These are phyloP conservation scores for Pythium phragmiticola DNA, from an alignment of 352 stramenopile species.

Conservation along the genomic window DNA sequence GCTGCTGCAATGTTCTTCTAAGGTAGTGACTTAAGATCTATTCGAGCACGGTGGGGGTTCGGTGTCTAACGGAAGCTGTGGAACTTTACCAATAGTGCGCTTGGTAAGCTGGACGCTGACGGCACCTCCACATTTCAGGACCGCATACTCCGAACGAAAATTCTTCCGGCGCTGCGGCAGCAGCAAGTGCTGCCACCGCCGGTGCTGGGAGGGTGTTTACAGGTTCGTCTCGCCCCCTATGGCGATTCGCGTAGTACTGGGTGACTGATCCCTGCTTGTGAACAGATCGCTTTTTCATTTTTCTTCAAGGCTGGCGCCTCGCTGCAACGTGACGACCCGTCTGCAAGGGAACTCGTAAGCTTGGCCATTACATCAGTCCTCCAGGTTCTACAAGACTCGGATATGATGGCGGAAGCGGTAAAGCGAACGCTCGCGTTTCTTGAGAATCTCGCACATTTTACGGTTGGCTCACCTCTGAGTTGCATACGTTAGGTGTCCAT, in stretches of 20 bases:
- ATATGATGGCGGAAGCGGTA: not conserved
- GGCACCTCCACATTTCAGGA: constrained; percentile 1
- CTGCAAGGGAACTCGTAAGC: not conserved
- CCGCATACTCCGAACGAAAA: not conserved
- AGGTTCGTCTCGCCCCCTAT: constrained; percentile 7
- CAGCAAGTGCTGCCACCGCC: not conserved
- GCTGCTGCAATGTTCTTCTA: constrained; percentile 63
- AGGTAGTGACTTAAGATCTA: constrained; percentile 34
- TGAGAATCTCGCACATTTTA: constrained; percentile 24
- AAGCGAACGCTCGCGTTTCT: constrained; percentile 12
- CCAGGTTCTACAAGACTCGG: not conserved
- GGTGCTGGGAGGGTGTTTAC: constrained; percentile 19
- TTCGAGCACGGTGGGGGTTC: not conserved
- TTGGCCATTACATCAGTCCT: not conserved
- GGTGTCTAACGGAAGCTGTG: not conserved
- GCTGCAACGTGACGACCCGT: constrained; percentile 8
- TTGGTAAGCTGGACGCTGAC: constrained; percentile 7
- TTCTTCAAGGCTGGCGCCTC: constrained; percentile 38
- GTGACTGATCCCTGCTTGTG: not conserved
- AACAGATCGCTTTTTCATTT: constrained; percentile 45
- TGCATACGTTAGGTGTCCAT: constrained; percentile 36
- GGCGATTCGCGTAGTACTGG: not conserved
- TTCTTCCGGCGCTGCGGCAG: not conserved
- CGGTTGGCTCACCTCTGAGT: constrained; percentile 2
- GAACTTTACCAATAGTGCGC: not conserved